phyloP scores from a whole-genome alignment of 2,329 filamentous ascomycete genomes.

The Sporothrix pseudoabietina region DNA sequence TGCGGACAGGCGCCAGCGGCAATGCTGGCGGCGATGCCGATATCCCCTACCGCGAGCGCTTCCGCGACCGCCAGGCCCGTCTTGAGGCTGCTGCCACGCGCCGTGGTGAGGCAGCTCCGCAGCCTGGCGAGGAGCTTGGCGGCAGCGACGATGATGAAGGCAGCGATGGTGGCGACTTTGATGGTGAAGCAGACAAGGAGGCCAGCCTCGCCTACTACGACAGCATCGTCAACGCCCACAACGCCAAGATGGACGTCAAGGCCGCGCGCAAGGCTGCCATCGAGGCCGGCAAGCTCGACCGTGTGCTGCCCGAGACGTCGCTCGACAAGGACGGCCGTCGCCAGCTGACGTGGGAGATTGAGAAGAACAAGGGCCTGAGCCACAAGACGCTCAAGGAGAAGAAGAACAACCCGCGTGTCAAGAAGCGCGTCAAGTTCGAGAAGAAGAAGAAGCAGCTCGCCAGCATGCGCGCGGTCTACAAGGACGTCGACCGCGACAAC shows the following conservation, averaged over 20 bases:
- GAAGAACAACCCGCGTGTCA: constrained; percentile 89
- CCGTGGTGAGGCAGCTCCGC: constrained; percentile 68
- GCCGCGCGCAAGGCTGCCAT: constrained; percentile 58
- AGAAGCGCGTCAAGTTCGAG: constrained; percentile 96
- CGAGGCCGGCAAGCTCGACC: constrained; percentile 64
- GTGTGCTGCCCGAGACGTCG: constrained; percentile 65
- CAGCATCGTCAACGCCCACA: constrained; percentile 29
- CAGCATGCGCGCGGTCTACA: constrained; percentile 82
- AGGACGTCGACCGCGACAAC: constrained; percentile 79
- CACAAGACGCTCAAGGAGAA: constrained; percentile 75
- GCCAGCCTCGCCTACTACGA: constrained; percentile 54
- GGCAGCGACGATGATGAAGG: constrained; percentile 68
- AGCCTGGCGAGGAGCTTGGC: constrained; percentile 64
- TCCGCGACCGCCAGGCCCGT: constrained; percentile 81
- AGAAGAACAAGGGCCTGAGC: constrained; percentile 95
- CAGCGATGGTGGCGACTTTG: constrained; percentile 55
- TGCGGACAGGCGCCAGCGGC: constrained; percentile 71
- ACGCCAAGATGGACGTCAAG: constrained; percentile 73
- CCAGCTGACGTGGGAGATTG: constrained; percentile 88
- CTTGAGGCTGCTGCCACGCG: constrained; percentile 87
- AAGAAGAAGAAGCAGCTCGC: constrained; percentile 96
- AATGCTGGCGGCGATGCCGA: constrained; percentile 79
- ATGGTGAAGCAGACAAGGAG: constrained; percentile 77
- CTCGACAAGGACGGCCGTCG: constrained; percentile 84
- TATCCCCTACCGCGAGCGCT: constrained; percentile 83